Evolutionary conservation across 2,329 filamentous ascomycete genomes (phyloP).

Genomic region (Pochonia chlamydosporia): DNA sequence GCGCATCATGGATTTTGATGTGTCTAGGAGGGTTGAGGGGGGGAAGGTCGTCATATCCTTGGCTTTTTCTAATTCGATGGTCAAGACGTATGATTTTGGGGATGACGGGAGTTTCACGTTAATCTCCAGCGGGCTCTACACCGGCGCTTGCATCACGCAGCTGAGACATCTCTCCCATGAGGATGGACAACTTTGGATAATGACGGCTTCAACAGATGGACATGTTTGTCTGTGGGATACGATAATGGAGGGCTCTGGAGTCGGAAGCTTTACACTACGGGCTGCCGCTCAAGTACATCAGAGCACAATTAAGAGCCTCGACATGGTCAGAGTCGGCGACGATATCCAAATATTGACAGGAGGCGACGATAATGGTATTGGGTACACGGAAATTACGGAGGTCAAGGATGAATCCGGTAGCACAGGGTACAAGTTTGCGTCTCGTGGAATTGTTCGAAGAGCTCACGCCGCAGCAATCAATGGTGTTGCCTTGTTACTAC

Average conservation of each 20-base stretch:
- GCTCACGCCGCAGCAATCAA: slow-evolving; percentile 72
- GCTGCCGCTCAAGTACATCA: slow-evolving; percentile 59
- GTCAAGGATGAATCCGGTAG: slow-evolving; percentile 9
- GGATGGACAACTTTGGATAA: slow-evolving; percentile 30
- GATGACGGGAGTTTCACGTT: slow-evolving; percentile 37
- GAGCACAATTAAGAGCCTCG: slow-evolving; percentile 68
- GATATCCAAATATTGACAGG: slow-evolving; percentile 60
- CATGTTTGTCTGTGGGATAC: slow-evolving; percentile 42
- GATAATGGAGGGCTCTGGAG: slow-evolving; percentile 6
- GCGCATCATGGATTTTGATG: slow-evolving; percentile 75
- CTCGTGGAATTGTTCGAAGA: slow-evolving; percentile 26
- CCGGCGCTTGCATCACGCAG: slow-evolving; percentile 71
- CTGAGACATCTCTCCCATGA: slow-evolving; percentile 34
- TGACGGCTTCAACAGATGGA: slow-evolving; percentile 80
- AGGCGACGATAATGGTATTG: slow-evolving; percentile 83
- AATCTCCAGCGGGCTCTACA: slow-evolving; percentile 54
- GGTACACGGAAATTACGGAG: slow-evolving; percentile 37
- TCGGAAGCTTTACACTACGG: slow-evolving; percentile 19
- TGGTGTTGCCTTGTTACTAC: slow-evolving; percentile 36
- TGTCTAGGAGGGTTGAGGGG: slow-evolving; percentile 23
- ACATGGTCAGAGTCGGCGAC: slow-evolving; percentile 29
- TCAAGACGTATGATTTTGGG: slow-evolving; percentile 55
- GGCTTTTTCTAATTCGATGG: slow-evolving; percentile 76
- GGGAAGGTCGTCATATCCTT: slow-evolving; percentile 57
- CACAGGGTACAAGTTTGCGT: slow-evolving; percentile 15